A percentile compares a stretch with the other conserved stretches of the same genome.
Evolutionary conservation across 2,329 filamentous ascomycete species (phyloP).

Genomic region (Xylariaceae sp.): DNA sequence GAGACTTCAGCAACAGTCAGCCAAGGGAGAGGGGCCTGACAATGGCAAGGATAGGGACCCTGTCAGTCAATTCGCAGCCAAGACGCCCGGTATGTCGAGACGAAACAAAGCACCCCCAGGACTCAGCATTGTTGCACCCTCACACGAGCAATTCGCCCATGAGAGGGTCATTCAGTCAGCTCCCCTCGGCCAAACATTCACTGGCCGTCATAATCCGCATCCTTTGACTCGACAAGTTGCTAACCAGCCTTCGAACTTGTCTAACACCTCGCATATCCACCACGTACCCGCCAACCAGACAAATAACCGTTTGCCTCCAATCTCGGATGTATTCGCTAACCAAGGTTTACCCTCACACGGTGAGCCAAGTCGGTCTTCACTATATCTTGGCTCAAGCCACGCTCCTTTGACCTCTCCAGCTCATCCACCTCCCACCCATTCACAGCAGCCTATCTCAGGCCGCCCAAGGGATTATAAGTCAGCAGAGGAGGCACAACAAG

Average conservation of each 20-base stretch:
- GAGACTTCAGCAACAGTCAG: constrained; percentile 85
- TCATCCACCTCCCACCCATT: constrained; percentile 64
- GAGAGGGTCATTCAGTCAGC: constrained; percentile 97
- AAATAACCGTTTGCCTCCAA: constrained; percentile 88
- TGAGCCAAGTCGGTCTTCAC: constrained; percentile 55
- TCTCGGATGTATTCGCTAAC: constrained; percentile 87
- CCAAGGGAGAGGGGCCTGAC: constrained; percentile 72
- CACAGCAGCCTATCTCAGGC: constrained; percentile 60
- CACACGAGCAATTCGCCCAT: constrained; percentile 88
- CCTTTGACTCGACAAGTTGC: constrained; percentile 78
- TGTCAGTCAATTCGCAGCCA: constrained; percentile 61
- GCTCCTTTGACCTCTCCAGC: constrained; percentile 80
- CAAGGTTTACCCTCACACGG: constrained; percentile 73
- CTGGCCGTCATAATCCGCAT: constrained; percentile 81
- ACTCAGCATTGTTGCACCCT: constrained; percentile 92
- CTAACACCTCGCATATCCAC: constrained; percentile 87
- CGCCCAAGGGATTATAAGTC: constrained; percentile 89
- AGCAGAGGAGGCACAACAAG: constrained; percentile 92
- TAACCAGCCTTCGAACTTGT: constrained; percentile 83
- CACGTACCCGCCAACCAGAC: constrained; percentile 89
- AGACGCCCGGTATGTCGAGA: constrained; percentile 74
- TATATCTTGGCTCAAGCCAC: constrained; percentile 68
- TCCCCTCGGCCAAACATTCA: constrained; percentile 93
- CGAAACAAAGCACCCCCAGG: constrained; percentile 85
- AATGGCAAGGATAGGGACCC: constrained; percentile 60